Evolutionary conservation across 345 rosid genomes (phyloP).

Genomic region (Noccaea caerulescens): DNA sequence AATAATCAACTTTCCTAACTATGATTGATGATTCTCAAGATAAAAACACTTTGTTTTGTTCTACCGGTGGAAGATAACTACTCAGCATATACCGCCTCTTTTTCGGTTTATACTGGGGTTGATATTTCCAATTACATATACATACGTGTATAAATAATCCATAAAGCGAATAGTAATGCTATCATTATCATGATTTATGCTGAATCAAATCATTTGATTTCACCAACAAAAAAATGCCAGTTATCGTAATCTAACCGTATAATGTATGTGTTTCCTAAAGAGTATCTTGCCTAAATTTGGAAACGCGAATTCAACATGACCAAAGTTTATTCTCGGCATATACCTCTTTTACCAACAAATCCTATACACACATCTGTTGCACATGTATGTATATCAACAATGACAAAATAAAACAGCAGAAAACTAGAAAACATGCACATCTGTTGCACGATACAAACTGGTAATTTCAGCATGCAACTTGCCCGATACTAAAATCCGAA

Average conservation of each 20-base stretch:
- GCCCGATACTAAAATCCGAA: neutral
- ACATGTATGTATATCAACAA: neutral
- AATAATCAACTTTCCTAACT: neutral
- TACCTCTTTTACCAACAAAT: neutral
- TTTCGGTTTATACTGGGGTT: too few relatives aligned
- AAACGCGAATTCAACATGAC: slow-evolving; percentile 14
- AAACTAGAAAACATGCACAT: neutral
- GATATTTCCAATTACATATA: too few relatives aligned
- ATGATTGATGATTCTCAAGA: neutral
- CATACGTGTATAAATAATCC: too few relatives aligned
- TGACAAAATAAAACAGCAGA: neutral
- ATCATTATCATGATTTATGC: neutral
- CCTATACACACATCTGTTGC: neutral
- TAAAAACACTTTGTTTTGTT: too few relatives aligned
- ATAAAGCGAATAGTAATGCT: too few relatives aligned
- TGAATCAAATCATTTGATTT: neutral
- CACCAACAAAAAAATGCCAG: neutral
- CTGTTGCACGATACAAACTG: neutral
- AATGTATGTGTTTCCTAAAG: neutral
- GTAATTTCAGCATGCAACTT: slow-evolving; percentile 14
- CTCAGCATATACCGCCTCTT: too few relatives aligned
- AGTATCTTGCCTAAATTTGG: slow-evolving; percentile 20
- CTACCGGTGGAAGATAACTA: too few relatives aligned
- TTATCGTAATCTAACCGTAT: neutral
- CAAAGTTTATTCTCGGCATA: slow-evolving; percentile 5